Percentiles rank a stretch among this genome's conserved stretches.
Conservation (phyloP, 352 stramenopile species). For the Phytophthora sansomeana region DNA sequence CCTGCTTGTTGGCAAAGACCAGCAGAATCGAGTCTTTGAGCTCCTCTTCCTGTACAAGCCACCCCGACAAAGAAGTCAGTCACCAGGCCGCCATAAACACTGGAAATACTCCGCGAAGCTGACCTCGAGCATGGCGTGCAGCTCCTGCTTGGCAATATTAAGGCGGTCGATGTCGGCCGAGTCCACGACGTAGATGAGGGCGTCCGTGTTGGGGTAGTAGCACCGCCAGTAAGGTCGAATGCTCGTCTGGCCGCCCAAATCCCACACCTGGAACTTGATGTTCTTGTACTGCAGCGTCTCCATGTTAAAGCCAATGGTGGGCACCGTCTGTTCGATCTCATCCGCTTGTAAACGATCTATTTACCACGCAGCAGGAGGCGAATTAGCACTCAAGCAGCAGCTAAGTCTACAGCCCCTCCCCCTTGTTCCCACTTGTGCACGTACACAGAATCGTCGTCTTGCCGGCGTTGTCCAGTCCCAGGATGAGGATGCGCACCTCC, state of each 20-base stretch:
- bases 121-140: slow-evolving; percentile 97
- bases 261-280: slow-evolving; percentile 99
- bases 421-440: slow-evolving; percentile 21
- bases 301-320: slow-evolving; percentile 99
- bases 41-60: slow-evolving; percentile 95
- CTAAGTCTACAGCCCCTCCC: not conserved
- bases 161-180: slow-evolving; percentile 98
- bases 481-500: slow-evolving; percentile 99
- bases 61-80: slow-evolving; percentile 4
- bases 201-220: slow-evolving; percentile 99
- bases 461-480: slow-evolving; percentile 99
- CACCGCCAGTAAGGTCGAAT: slow-evolving; percentile 99
- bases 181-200: slow-evolving; percentile 96
- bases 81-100: not conserved
- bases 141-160: slow-evolving; percentile 97
- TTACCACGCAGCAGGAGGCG: not conserved
- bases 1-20: slow-evolving; percentile 99
- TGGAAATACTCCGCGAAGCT: not conserved
- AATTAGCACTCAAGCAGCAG: slow-evolving; percentile 3
- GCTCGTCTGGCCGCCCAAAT: slow-evolving; percentile 99
- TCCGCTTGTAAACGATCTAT: slow-evolving; percentile 87
- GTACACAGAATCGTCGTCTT: slow-evolving; percentile 99
- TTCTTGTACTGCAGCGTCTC: slow-evolving; percentile 94
- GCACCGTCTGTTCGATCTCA: slow-evolving; percentile 99
- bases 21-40: slow-evolving; percentile 98